A percentile compares a stretch with the other conserved stretches of the same genome.
Conservation (phyloP, 768 basidiomycete genomes). For the Boletus rufocinnamomeus region DNA sequence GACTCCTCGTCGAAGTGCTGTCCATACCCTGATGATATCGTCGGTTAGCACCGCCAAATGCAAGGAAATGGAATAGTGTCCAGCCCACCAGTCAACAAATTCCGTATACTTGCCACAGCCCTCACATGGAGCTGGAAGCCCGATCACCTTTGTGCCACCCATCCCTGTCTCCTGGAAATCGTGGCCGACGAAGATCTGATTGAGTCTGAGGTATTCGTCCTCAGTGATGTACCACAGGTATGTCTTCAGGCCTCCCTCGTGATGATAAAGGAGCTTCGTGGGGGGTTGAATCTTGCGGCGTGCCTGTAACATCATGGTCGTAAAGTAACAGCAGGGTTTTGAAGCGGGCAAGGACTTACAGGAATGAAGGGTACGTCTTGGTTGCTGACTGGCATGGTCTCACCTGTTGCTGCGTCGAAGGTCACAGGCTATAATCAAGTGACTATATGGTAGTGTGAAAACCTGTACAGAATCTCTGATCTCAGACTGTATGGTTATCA, state of each 20-base stretch:
- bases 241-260: background rate
- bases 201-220: background rate
- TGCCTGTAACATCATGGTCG: background rate
- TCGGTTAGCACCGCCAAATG: background rate
- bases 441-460: background rate
- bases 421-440: background rate
- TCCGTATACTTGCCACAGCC: conserved; percentile 1
- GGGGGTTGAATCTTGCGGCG: background rate
- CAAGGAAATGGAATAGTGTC: background rate
- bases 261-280: background rate
- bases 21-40: conserved; percentile 5
- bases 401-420: background rate
- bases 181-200: background rate
- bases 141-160: background rate
- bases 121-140: background rate
- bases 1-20: conserved; percentile 16
- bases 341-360: background rate
- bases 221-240: background rate
- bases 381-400: background rate
- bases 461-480: background rate
- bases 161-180: conserved; percentile 1
- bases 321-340: background rate
- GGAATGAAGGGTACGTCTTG: background rate
- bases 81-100: background rate
- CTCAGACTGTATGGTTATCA: background rate